Base-by-base conservation (phyloP, 305 asterid species). In the Ruellia speciosa region DNA sequence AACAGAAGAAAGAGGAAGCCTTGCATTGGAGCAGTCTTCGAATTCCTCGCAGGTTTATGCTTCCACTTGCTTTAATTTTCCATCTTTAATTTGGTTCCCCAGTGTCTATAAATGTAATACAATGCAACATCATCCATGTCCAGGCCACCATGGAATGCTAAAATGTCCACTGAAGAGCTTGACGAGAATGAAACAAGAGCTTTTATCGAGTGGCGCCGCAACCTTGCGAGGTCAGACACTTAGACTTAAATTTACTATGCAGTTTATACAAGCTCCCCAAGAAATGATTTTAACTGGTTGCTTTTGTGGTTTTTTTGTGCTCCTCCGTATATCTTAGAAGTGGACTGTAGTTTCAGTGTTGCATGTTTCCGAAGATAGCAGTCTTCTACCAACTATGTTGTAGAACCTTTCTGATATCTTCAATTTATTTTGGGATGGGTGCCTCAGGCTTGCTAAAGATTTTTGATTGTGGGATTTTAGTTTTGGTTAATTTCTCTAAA, bases 81-180 rank as follows among this genome's bases (percentile, higher is more conserved):
- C 31, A 12, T 24, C 39, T 52, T 43, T 49, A 8, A 19, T 34
- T 59, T 68, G 62, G 2, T 59, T 66, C 5, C 5, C 34, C 37
- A 66, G 11, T 24, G 48, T 58, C n/a, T n/a, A 49, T 17, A 28
- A 40, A 33, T 37, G 15, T 49, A 43, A 39, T 66, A 54, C 72
- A 58, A 56, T 62, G 61, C 59, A 19, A 53, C 18, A 47, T 10
- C 59, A 59, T 53, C 31, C 52, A 58, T 74, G 70, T 70, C 28
- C 78, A 90, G 98, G 80, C 98, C 98, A 7, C 80, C 93, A 0
- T 92, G 98, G 98, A 82, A 79, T 68, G 33, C 95, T 66, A 77
- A 77, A 67, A 88, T 88, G 98, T 70, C 88, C 6, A 82, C 79
- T 3, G 98, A 88, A 75, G 93, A 85, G 86, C 94, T 92, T 64